phyloP scores from a whole-genome alignment of 2,329 filamentous ascomycete species.

The Diaporthe caulivora region DNA sequence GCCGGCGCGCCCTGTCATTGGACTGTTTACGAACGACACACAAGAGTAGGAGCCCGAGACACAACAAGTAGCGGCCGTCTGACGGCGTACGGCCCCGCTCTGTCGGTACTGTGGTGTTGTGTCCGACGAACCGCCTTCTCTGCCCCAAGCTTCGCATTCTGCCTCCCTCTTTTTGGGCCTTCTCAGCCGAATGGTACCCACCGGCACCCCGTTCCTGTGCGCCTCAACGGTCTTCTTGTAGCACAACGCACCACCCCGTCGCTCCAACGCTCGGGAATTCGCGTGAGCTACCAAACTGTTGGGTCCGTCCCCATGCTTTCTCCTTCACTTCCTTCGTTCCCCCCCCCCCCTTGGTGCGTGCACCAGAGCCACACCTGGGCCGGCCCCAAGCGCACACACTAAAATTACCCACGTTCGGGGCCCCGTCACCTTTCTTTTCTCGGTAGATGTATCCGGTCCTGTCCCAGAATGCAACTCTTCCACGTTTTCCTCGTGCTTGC shows the following conservation, averaged over 20 bases:
- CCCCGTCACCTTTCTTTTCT: not conserved
- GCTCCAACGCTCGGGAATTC: constrained; percentile 21
- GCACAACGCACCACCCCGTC: constrained; percentile 26
- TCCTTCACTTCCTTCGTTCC: not conserved
- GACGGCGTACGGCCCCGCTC: constrained; percentile 27
- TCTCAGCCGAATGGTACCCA: constrained; percentile 7
- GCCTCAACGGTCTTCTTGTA: constrained; percentile 33
- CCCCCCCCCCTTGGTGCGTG: not conserved
- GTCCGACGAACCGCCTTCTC: not conserved
- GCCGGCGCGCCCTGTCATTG: not conserved
- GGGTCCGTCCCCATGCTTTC: constrained; percentile 19
- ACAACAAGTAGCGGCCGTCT: constrained; percentile 15
- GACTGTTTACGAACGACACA: constrained; percentile 16
- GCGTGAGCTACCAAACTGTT: constrained; percentile 32
- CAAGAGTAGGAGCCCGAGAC: constrained; percentile 22
- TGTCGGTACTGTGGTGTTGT: constrained; percentile 18
- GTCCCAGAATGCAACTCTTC: not conserved
- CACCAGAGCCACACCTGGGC: not conserved
- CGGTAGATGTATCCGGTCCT: constrained; percentile 11
- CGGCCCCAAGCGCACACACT: constrained; percentile 14
- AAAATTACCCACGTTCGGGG: not conserved
- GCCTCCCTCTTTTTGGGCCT: not conserved
- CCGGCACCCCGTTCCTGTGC: constrained; percentile 3
- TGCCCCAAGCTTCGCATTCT: not conserved
- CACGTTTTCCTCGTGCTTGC: not conserved